Conservation (phyloP, 805 yeast genomes). For the Metschnikowia rubicola region DNA sequence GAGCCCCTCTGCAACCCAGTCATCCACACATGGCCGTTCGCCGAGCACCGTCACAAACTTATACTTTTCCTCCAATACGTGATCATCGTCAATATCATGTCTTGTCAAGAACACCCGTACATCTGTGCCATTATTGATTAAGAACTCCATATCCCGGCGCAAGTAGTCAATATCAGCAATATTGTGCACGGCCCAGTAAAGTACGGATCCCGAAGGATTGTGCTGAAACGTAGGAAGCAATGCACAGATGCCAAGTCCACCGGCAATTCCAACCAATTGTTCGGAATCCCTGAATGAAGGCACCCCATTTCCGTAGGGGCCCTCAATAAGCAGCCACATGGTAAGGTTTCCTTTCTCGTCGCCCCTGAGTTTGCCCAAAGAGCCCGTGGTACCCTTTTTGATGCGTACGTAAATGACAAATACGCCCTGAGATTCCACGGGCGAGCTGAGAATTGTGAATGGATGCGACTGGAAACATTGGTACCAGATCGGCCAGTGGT, state of each 20-base stretch:
- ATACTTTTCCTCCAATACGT: constrained; percentile 7
- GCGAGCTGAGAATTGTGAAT: constrained; percentile 15
- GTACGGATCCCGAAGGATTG: constrained; percentile 8
- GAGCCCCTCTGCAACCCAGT: constrained; percentile 13
- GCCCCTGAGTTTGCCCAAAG: constrained; percentile 9
- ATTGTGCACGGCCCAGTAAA: constrained; percentile 16
- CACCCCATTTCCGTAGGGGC: constrained; percentile 18
- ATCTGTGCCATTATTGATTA: constrained; percentile 11
- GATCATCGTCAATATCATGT: constrained; percentile 10
- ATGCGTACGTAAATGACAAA: constrained; percentile 16
- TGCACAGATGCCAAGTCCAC: constrained; percentile 18
- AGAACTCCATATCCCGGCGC: constrained; percentile 10
- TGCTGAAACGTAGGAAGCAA: constrained; percentile 13
- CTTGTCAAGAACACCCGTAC: constrained; percentile 13
- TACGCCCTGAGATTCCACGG: constrained; percentile 10
- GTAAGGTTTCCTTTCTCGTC: constrained; percentile 14
- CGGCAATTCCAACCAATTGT: constrained; percentile 16
- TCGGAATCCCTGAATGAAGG: constrained; percentile 8
- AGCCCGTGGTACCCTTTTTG: constrained; percentile 15
- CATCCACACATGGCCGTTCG: constrained; percentile 11
- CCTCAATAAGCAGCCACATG: constrained; percentile 19
- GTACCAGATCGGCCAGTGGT: constrained; percentile 19
- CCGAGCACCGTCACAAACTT: constrained; percentile 10
- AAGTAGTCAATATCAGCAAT: constrained; percentile 12
- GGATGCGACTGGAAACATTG: constrained; percentile 19